These are phyloP conservation scores for Dichomitus squalens DNA, from an alignment of 1,284 basidiomycete species.

Conservation along the genomic window DNA sequence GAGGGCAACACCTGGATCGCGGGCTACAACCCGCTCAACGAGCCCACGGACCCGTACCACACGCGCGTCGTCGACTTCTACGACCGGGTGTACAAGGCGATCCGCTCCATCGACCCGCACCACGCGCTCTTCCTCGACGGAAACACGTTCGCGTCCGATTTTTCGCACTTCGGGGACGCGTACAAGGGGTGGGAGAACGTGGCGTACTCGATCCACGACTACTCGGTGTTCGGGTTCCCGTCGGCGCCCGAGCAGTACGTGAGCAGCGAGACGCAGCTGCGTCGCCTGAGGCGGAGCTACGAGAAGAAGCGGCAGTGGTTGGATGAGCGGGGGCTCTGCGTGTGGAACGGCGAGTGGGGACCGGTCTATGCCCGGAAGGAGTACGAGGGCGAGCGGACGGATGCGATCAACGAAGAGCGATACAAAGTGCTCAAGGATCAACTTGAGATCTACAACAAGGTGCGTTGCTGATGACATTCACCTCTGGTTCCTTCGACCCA, in stretches of 20 bases:
- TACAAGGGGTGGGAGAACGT: constrained; percentile 55
- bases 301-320: constrained; percentile 72
- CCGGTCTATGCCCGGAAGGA: constrained; percentile 63
- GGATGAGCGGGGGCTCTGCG: constrained; percentile 64
- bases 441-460: constrained; percentile 71
- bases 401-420: constrained; percentile 66
- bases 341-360: constrained; percentile 82
- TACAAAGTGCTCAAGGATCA: constrained; percentile 72
- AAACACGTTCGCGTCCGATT: constrained; percentile 81
- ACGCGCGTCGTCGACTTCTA: constrained; percentile 61
- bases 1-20: constrained; percentile 63
- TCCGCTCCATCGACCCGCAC: constrained; percentile 62
- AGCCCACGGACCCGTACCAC: constrained; percentile 65
- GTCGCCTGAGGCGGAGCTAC: constrained; percentile 54
- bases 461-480: constrained; percentile 27
- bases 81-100: constrained; percentile 54
- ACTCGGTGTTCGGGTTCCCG: constrained; percentile 72
- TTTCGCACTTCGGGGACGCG: constrained; percentile 61
- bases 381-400: constrained; percentile 63
- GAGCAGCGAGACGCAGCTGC: constrained; percentile 53
- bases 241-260: constrained; percentile 52
- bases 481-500: too few species aligned
- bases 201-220: constrained; percentile 82
- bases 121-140: constrained; percentile 73
- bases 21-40: constrained; percentile 77